phyloP scores from a whole-genome alignment of 768 basidiomycete species.

The Boletus pseudopeckii region DNA sequence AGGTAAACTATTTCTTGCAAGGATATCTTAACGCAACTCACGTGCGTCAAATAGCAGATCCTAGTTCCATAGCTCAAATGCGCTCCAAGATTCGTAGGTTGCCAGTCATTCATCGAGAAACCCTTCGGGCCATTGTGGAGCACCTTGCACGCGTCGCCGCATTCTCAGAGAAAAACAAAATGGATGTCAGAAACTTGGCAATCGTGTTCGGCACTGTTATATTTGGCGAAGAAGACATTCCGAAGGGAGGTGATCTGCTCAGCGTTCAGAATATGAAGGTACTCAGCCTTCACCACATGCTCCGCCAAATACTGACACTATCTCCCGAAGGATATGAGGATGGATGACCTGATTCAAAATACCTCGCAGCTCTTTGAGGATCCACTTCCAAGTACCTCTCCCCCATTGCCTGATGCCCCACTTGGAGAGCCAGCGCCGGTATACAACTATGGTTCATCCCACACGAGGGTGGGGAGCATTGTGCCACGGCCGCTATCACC shows the following conservation, averaged over 20 bases:
- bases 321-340: slow-evolving; percentile 54
- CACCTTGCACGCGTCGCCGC: slow-evolving; percentile 75
- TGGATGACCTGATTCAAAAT: slow-evolving; percentile 83
- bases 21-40: not conserved
- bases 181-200: slow-evolving; percentile 90
- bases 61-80: slow-evolving; percentile 64
- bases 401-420: slow-evolving; percentile 73
- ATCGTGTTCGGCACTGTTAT: slow-evolving; percentile 88
- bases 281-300: slow-evolving; percentile 16
- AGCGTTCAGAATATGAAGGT: slow-evolving; percentile 78
- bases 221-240: slow-evolving; percentile 89
- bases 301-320: slow-evolving; percentile 29
- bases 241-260: slow-evolving; percentile 72
- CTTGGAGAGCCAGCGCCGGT: slow-evolving; percentile 56
- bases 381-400: slow-evolving; percentile 49
- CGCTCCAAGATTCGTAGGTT: slow-evolving; percentile 85
- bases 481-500: slow-evolving; percentile 23
- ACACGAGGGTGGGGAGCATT: slow-evolving; percentile 60
- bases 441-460: slow-evolving; percentile 66
- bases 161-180: slow-evolving; percentile 75
- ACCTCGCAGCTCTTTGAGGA: slow-evolving; percentile 63
- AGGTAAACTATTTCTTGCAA: slow-evolving; percentile 41
- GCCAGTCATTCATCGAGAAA: slow-evolving; percentile 80
- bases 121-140: slow-evolving; percentile 75
- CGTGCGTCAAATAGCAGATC: slow-evolving; percentile 56